Evolutionary conservation across 1,284 basidiomycete genomes (phyloP).

Genomic region (Pholiota adiposa): DNA sequence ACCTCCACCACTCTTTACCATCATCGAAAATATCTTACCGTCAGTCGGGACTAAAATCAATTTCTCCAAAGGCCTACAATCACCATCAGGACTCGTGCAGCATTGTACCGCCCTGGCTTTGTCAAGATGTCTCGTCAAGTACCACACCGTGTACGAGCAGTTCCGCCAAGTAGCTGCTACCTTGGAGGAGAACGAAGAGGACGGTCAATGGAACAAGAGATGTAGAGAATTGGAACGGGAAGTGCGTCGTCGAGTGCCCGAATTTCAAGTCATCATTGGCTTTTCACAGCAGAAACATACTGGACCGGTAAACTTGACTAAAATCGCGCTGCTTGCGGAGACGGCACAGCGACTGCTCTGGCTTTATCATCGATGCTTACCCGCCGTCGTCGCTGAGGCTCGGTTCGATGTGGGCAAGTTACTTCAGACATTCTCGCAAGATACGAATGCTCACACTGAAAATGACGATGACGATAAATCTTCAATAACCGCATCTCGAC

Average conservation of each 20-base stretch:
- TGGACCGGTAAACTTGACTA: conserved; percentile 36
- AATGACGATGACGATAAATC: background rate
- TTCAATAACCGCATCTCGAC: too few relatives aligned
- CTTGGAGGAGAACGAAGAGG: conserved; percentile 65
- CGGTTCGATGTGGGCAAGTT: conserved; percentile 88
- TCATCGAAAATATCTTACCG: conserved; percentile 81
- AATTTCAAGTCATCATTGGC: conserved; percentile 82
- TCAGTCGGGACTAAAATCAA: conserved; percentile 69
- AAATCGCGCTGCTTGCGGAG: conserved; percentile 71
- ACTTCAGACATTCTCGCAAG: too few relatives aligned
- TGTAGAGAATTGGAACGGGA: conserved; percentile 74
- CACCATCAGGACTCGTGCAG: conserved; percentile 75
- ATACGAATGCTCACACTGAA: conserved; percentile 6
- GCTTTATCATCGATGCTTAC: conserved; percentile 82
- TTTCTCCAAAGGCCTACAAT: conserved; percentile 82
- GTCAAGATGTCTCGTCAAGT: conserved; percentile 74
- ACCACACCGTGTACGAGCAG: conserved; percentile 53
- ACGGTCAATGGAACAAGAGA: conserved; percentile 73
- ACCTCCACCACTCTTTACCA: conserved; percentile 68
- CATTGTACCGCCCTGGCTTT: conserved; percentile 82
- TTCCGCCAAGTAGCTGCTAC: conserved; percentile 56
- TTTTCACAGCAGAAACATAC: conserved; percentile 62
- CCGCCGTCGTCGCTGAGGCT: conserved; percentile 75
- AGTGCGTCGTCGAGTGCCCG: conserved; percentile 78
- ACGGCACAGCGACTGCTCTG: conserved; percentile 80